phyloP scores from a whole-genome alignment of 2,329 filamentous ascomycete genomes.

The Rhytidhysteron rufulum region DNA sequence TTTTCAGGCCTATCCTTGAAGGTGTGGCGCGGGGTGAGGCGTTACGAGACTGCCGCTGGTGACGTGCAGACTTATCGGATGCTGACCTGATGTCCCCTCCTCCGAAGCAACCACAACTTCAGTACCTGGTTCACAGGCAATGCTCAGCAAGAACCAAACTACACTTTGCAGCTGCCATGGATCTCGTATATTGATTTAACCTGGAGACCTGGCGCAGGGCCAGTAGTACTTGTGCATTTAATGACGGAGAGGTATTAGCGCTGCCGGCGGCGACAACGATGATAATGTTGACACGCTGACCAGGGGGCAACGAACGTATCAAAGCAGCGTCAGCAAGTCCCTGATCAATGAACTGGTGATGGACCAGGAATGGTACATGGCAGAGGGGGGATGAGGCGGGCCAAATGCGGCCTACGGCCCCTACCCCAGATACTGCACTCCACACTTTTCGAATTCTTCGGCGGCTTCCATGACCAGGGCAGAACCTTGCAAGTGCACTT shows the following conservation, averaged over 20 bases:
- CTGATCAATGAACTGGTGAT: slow-evolving; percentile 1
- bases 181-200: neutral
- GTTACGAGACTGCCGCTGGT: slow-evolving; percentile 13
- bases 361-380: neutral
- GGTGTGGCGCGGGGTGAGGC: slow-evolving; percentile 13
- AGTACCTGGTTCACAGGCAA: too few species aligned
- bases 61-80: slow-evolving; percentile 7
- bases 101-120: too few species aligned
- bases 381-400: neutral
- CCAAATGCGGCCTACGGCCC: slow-evolving; percentile 1
- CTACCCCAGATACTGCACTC: slow-evolving; percentile 15
- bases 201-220: slow-evolving; percentile 3
- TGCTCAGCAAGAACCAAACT: too few species aligned
- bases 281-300: slow-evolving; percentile 3
- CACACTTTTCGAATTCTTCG: slow-evolving; percentile 17
- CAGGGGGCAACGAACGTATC: neutral
- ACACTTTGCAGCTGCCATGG: too few species aligned
- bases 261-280: slow-evolving; percentile 3
- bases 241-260: slow-evolving; percentile 6
- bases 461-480: slow-evolving; percentile 17
- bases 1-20: slow-evolving; percentile 8
- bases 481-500: slow-evolving; percentile 13
- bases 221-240: slow-evolving; percentile 1
- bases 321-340: neutral
- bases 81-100: too few species aligned